Evolutionary conservation across 2,329 filamentous ascomycete species (phyloP), one percentile per base, ranked within the genome.

Genomic region (Stagonosporopsis chrysanthemi): DNA sequence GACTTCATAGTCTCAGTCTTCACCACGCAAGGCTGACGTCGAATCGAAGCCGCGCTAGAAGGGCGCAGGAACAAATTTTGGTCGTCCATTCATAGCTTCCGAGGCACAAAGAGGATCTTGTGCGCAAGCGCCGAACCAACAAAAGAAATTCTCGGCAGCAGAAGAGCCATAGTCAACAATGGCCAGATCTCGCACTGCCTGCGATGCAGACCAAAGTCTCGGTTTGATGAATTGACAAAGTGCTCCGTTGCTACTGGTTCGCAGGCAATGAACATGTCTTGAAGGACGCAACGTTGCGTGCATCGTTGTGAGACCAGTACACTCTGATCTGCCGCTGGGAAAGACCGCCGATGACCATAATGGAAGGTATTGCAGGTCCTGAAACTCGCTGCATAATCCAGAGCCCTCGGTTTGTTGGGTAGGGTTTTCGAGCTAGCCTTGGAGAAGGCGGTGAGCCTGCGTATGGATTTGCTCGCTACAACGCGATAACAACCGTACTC

Each of bases 371-470:
- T 39, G 36, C 26, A 36, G 23, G 47, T 39, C 43, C 41, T 52
- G 49, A 42, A 46, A 17, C 42, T 48, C 35, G 28, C 40, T 52
- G 58, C 58, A 61, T 61, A 61, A 61, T 61, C 55, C 51, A 31
- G n/a, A 29, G 24, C 50, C 46, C 50, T 56, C 53, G 58, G 48
- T 56, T 57, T 59, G 56, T 49, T 52, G 43, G 48, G 48, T 52
- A 43, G 45, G 44, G 44, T 44, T 45, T 28, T 45, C 44, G 44
- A 51, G 45, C 50, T 54, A 55, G 56, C 24, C 38, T 40, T 8
- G n/a, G 33, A 24, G 49, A 54, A 60, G 56, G 56, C 56, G 60
- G 60, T 60, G 56, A 59, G 59, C 48, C 47, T 38, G 50, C 56
- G 45, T 52, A 41, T 46, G 51, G 52, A 49, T 51, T 42, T 28